Evolutionary conservation across 768 basidiomycete genomes (phyloP), one percentile per base, ranked within the genome.

Genomic region (Tulasnella sp.): DNA sequence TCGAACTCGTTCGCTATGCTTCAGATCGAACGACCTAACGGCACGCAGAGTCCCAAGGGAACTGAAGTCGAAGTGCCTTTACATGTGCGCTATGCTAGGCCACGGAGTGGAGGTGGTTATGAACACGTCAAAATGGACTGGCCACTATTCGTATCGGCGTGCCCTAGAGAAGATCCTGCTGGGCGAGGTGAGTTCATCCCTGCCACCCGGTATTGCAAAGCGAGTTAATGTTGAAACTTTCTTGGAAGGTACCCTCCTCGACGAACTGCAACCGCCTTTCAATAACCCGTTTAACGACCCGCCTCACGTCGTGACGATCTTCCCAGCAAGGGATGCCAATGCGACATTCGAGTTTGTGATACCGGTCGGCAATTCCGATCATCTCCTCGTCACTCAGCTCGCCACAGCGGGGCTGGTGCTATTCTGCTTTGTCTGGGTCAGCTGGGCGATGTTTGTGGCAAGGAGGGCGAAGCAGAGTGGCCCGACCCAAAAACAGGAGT

Each of bases 31-130:
- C 67, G 54, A 4, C 64, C 42, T 39, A 45, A 49, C 25, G 67
- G 12, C 22, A 25, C 29, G 40, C 25, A 31, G 7, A 40, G 42
- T 6, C 40, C 9, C 14, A 38, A 19, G 9, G 67, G 77, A 71
- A 67, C 80, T 25, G 58, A 77, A 0, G 72, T 86, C 31, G 81
- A 84, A 31, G 76, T 87, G 6, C 87, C 86, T 9, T 73, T 87
- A 54, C 86, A 87, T 78, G 83, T 83, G 22, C 84, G 86, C 17
- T 87, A 87, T 77, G 84, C 83, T 34, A 74, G 78, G 64, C 84
- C 83, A 49, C 64, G 72, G 31, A 42, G 39, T 29, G 75, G 68
- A 31, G 75, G 71, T 29, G 75, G 77, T 37, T 67, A 64, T 64
- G 45, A 42, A 5, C 36, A 42, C 39, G 58, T 76, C 19, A 54